Evolutionary conservation across 139 green algal species (phyloP), one percentile per base, ranked within the genome.

Genomic region (Tetraselmis chui): DNA sequence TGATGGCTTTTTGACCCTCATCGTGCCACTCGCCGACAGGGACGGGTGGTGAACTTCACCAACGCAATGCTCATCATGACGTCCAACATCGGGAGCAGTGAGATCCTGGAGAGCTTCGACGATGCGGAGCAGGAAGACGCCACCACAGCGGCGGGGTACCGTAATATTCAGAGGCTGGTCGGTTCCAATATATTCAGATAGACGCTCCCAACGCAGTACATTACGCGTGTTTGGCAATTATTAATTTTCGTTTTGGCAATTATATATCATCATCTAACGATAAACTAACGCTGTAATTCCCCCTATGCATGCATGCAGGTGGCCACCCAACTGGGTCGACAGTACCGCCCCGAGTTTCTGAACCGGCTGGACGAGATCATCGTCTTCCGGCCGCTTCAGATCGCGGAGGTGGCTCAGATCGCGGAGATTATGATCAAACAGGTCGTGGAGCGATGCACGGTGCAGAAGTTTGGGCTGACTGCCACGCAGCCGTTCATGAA

Each of bases 51-150:
- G 30, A 95, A 99, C 92, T 99, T 99, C 92, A 99, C 99, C 91
- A 99, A 99, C 93, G 98, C 94, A 31, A 88, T 99, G 67, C 94
- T 99, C 87, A 99, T 99, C 92, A 97, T 99, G 92, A 99, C 97
- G 23, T 97, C 92, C 82, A 99, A 99, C 88, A 97, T 99, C 25
- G 97, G 97, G 31, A 91, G 88, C 76, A 29, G 76, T 23, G 79
- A 86, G 1, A 85, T 92, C 32, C 59, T 90, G 27, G 76, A 83
- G 2, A 77, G 25, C 23, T 18, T 75, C 45, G 45, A 67, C 45
- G 45, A 67, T 5, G 18, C 11, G 11, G 45, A 67, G 5, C 11
- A 5, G 45, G 11, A 67, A 18, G 18, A 67, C 18, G 45, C 45
- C 45, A 67, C 11, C 45, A 25, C 45, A 25, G 45, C 45, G 45